A percentile compares a stretch with the other conserved stretches of the same genome.
Conservation (phyloP, 2,329 filamentous ascomycete genomes). For the Furcasterigmium furcatum region DNA sequence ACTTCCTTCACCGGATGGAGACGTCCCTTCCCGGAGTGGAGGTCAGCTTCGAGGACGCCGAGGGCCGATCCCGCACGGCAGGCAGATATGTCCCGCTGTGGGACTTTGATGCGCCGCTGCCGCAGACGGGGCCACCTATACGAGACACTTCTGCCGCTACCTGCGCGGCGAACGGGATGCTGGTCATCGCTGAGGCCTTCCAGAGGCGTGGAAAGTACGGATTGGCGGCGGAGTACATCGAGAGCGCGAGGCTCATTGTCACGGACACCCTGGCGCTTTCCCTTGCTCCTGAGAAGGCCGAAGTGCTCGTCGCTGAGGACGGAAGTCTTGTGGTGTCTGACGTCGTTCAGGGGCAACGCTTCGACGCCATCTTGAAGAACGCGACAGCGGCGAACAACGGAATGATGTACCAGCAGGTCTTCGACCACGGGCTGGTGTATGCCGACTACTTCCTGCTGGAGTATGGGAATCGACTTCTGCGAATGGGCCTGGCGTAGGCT, state of each 20-base stretch:
- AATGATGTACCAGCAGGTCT: conserved; percentile 20
- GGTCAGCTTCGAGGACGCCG: conserved; percentile 2
- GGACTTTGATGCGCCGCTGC: conserved; percentile 48
- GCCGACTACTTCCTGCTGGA: conserved; percentile 46
- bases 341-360: conserved; percentile 6
- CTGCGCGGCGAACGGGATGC: conserved; percentile 23
- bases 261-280: conserved; percentile 14
- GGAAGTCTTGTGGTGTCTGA: background rate
- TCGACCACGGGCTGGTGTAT: conserved; percentile 40
- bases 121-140: conserved; percentile 19
- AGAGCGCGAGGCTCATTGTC: conserved; percentile 11
- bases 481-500: conserved; percentile 21
- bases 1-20: conserved; percentile 39
- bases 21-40: conserved; percentile 15
- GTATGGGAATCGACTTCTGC: conserved; percentile 43
- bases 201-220: conserved; percentile 2
- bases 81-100: conserved; percentile 24
- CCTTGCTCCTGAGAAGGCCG: conserved; percentile 19
- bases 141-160: conserved; percentile 27
- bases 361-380: conserved; percentile 26
- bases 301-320: background rate
- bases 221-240: conserved; percentile 5
- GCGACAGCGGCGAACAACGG: conserved; percentile 30
- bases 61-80: conserved; percentile 1
- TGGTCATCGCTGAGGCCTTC: conserved; percentile 17